Base-by-base conservation (phyloP, 169 alveolate species). In the Babesia gibsoni region DNA sequence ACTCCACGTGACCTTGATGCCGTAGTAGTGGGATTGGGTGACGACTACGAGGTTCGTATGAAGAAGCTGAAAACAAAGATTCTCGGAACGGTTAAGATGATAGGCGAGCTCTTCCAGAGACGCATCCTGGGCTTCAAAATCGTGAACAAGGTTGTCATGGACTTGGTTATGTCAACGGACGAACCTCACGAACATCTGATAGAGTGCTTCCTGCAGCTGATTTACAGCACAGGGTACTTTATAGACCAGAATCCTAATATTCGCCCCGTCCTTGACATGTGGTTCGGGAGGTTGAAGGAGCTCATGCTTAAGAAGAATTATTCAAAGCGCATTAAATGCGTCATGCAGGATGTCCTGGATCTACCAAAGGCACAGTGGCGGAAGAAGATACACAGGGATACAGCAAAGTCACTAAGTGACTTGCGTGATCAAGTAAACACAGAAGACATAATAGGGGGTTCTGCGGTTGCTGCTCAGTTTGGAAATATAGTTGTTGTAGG, bases 401-500 rank as follows among this genome's bases (percentile, higher is more conserved):
- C 91, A 48, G 97, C 97, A n/a, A 90, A 93, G 84, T 94, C 96
- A 1, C 70, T 93, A 33, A 91, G 83, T 54, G 97, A 90, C 53
- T 70, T 93, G 74, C 73, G 94, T 18, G 93, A 91, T 27, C 94
- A 93, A 77, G 89, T 93, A 37, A 89, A 93, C 37, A 90, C 92
- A 37, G 97, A 93, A 63, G 96, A 93, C 72, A 92, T 88, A 36
- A 61, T 92, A 70, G 97, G 97, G 3, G 97, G 97, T 4, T 87
- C 96, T 10, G 90, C 92, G 33, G 91, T 89, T 30, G 94, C 96
- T 22, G 97, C 97, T 25, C 97, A 93, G 79, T 88, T 84, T 45
- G 97, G 97, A 30, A 89, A 91, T 56, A 91, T 93, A 30, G 94
- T 92, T 29, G 92, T 91, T 9, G 96, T 93, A 30, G 97, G 97